phyloP scores from a whole-genome alignment of 2,329 filamentous ascomycete species.

The Metarhizium sp. region DNA sequence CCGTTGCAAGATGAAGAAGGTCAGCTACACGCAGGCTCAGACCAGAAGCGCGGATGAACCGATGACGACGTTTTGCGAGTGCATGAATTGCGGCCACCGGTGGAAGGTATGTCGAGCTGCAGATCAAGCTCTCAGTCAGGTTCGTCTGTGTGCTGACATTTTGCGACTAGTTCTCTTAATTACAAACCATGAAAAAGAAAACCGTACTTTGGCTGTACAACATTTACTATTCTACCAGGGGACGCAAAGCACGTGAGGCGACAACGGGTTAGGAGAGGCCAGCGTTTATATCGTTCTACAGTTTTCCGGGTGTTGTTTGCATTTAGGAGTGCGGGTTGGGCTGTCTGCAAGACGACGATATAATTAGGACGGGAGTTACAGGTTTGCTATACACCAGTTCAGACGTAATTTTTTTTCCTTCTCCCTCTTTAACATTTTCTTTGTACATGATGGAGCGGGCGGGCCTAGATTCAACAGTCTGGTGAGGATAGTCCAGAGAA shows the following conservation, averaged over 20 bases:
- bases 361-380: background rate
- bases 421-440: background rate
- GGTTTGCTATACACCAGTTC: background rate
- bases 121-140: background rate
- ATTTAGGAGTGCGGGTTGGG: background rate
- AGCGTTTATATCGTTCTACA: background rate
- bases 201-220: background rate
- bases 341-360: background rate
- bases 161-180: background rate
- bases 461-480: background rate
- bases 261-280: background rate
- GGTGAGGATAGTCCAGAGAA: too few species aligned
- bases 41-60: slow-evolving; percentile 93
- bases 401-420: background rate
- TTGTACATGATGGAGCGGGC: background rate
- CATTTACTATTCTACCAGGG: background rate
- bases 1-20: slow-evolving; percentile 87
- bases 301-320: background rate
- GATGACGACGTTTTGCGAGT: slow-evolving; percentile 69
- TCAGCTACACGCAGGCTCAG: slow-evolving; percentile 93
- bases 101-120: slow-evolving; percentile 52
- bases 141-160: background rate
- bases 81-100: slow-evolving; percentile 58
- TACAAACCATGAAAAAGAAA: background rate
- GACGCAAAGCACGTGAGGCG: background rate